A percentile compares a stretch with the other conserved stretches of the same genome.
Conservation (phyloP, 139 green algal species). For the Edaphochlamys debaryana region DNA sequence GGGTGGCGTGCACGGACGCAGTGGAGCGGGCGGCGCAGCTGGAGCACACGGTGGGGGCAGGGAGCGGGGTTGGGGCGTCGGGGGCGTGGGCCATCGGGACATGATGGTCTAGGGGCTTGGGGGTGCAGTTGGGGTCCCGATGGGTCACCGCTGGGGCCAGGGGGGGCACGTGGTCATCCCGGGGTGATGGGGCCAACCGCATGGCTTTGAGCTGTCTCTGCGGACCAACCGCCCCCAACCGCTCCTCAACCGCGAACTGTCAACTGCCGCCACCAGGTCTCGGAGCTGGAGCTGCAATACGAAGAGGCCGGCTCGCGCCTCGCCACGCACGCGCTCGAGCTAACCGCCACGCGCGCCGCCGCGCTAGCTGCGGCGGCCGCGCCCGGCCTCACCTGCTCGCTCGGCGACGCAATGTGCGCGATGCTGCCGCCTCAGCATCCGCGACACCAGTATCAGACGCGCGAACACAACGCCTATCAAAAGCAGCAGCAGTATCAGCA, state of each 20-base stretch:
- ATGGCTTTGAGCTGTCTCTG: no score
- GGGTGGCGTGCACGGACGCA: not conserved
- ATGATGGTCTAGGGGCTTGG: no score
- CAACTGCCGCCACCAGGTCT: not conserved
- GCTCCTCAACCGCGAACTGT: no score
- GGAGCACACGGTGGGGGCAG: slow-evolving; percentile 23
- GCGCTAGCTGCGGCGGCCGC: slow-evolving; percentile 10
- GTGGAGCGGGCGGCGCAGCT: not conserved
- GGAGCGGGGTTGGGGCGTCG: no score
- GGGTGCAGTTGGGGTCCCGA: not conserved
- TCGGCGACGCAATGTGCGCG: slow-evolving; percentile 4
- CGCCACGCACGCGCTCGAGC: slow-evolving; percentile 13
- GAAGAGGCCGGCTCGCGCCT: slow-evolving; percentile 25
- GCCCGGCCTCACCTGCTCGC: not conserved
- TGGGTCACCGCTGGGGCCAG: not conserved
- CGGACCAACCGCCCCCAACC: no score
- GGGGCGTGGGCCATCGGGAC: no score
- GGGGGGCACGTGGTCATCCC: no score
- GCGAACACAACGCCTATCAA: no score
- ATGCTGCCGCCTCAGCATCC: slow-evolving; percentile 5
- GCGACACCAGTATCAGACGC: no score
- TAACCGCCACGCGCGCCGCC: slow-evolving; percentile 15
- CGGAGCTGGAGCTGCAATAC: slow-evolving; percentile 29
- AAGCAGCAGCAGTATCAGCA: no score
- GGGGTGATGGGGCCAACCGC: no score